Evolutionary conservation across 2,329 filamentous ascomycete genomes (phyloP), one percentile per base, ranked within the genome.

Genomic region (Calonectria montana): DNA sequence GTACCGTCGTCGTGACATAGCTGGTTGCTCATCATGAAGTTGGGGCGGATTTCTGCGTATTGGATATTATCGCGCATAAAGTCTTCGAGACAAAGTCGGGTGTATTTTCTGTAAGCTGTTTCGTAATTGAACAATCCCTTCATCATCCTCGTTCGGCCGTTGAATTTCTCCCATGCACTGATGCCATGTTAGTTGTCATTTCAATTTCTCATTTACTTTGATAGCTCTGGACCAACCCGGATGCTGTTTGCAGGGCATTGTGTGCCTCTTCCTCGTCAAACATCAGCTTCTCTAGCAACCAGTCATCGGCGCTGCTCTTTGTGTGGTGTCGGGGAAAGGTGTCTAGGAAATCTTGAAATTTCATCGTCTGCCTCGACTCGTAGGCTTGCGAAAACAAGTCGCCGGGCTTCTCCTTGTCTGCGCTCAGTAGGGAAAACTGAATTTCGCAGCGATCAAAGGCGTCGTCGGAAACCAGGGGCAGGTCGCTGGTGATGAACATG

Each of bases 101-200:
- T 92, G 76, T 94, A 94, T 80, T 83, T 84, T 57, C 85, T 84
- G 78, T 91, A 94, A 4, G 91, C 91, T 4, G 84, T 86, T 78
- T 91, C 88, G 75, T 94, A 94, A 79, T 92, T 92, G 77, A 94
- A 88, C 0, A 94, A 84, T 0, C 92, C 92, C 78, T 94, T 94
- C 88, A 94, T 93, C 84, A 92, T 92, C 62, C 91, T 87, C 4
- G 92, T 94, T 4, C 91, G 87, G 61, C 88, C 87, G 74, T 94
- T 93, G 81, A 95, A 95, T 76, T 87, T 88, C 69, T 87, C 84
- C 89, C 89, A 91, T 8, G 87, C 86, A 8, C 88, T 89, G 65
- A 10, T n/a, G 13, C 43, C 2, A n/a, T 21, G 23, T 78, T 63
- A 76, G 70, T 76, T 53, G 7, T 27, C 31, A 35, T 15, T 25